These are phyloP conservation scores for Venturiaceae sp. DNA, from an alignment of 2,329 filamentous ascomycete genomes.

Conservation along the genomic window DNA sequence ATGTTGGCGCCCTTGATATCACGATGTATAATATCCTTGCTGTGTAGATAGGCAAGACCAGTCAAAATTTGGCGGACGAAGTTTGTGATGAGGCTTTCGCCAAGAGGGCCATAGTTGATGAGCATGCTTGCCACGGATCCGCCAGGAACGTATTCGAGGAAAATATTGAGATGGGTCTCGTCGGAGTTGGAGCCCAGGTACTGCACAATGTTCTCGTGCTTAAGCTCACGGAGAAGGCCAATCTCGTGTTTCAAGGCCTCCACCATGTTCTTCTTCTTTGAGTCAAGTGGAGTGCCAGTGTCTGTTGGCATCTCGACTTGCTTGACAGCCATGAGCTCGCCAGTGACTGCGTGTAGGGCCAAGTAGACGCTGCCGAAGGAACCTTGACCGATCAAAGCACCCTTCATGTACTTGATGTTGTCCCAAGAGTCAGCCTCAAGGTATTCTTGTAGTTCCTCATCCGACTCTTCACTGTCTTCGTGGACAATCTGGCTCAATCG, in stretches of 20 bases:
- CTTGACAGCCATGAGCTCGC: conserved; percentile 95
- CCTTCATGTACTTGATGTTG: conserved; percentile 99
- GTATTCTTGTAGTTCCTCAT: conserved; percentile 84
- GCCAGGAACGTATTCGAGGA: conserved; percentile 96
- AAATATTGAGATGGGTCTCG: conserved; percentile 92
- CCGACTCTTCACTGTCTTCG: conserved; percentile 84
- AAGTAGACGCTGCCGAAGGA: conserved; percentile 95
- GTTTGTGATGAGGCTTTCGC: conserved; percentile 87
- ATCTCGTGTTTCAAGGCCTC: conserved; percentile 96
- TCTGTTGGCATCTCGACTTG: conserved; percentile 88
- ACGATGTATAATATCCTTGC: conserved; percentile 91
- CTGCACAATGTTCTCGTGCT: conserved; percentile 95
- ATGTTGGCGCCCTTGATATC: conserved; percentile 99
- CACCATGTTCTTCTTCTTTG: conserved; percentile 96
- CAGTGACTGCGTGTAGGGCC: conserved; percentile 88
- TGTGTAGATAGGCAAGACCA: conserved; percentile 87
- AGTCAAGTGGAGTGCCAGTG: conserved; percentile 66
- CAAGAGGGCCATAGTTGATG: conserved; percentile 92
- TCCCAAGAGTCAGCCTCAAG: conserved; percentile 89
- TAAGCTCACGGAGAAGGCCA: conserved; percentile 81
- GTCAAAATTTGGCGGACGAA: conserved; percentile 94
- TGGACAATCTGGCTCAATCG: conserved; percentile 74
- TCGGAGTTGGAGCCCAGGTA: conserved; percentile 94
- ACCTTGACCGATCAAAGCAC: conserved; percentile 89
- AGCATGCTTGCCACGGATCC: conserved; percentile 98